Percentiles rank a stretch among this genome's conserved stretches.
phyloP scores from a whole-genome alignment of 805 yeast species.

The Myxozyma sirexii region DNA sequence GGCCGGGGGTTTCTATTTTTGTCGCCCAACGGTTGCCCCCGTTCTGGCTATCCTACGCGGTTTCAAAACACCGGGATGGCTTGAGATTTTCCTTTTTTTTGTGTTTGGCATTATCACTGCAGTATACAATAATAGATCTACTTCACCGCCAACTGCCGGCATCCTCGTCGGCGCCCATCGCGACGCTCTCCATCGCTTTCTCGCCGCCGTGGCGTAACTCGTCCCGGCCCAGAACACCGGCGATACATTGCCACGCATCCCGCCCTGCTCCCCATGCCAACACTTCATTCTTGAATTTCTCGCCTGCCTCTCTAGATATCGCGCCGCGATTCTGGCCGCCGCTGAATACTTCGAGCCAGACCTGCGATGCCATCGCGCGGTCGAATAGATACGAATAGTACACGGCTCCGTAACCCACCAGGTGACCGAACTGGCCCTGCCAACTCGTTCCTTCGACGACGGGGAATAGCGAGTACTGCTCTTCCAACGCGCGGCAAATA shows the following conservation, averaged over 20 bases:
- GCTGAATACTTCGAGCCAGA: conserved; percentile 73
- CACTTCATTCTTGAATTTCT: conserved; percentile 66
- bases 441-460: conserved; percentile 67
- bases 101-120: no score
- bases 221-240: conserved; percentile 71
- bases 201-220: conserved; percentile 66
- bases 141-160: conserved; percentile 19
- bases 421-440: conserved; percentile 94
- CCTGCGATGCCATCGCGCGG: conserved; percentile 84
- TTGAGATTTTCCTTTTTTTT: no score
- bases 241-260: conserved; percentile 85
- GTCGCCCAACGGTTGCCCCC: no score
- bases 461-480: conserved; percentile 60
- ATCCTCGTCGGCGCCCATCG: conserved; percentile 24
- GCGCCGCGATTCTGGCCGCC: conserved; percentile 55
- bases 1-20: no score
- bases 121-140: no score
- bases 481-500: conserved; percentile 69
- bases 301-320: conserved; percentile 71
- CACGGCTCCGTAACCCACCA: conserved; percentile 90
- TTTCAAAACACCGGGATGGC: no score
- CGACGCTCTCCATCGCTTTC: conserved; percentile 57
- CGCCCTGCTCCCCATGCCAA: conserved; percentile 92
- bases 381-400: conserved; percentile 91
- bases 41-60: no score